Evolutionary conservation across 768 basidiomycete genomes (phyloP), one percentile per base, ranked within the genome.

Genomic region (Termitomyces bulborhizus): DNA sequence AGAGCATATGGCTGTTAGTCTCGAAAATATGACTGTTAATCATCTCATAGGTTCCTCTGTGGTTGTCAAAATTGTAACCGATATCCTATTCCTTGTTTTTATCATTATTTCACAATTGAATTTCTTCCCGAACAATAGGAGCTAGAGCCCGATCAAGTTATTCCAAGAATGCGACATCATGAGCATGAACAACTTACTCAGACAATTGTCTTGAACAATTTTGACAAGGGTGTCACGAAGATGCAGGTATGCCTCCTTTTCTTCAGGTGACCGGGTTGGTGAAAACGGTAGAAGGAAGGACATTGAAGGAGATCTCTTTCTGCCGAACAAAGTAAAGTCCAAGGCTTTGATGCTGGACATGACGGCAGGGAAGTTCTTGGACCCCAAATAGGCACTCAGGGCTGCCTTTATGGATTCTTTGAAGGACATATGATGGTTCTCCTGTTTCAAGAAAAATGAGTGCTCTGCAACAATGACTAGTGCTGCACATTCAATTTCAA

Each of bases 401-500:
- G 55, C 56, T 18, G 32, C 39, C 32, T 52, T 49, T 32, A 57
- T 51, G 11, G 59, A 60, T 3, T 57, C 31, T 36, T 60, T 54
- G 44, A 60, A 60, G 6, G 42, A 24, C 18, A 60, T 40, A 6
- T 50, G 8, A 2, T 13, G 29, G 18, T 54, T 46, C 31, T 44
- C 41, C 18, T 60, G 52, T 37, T 60, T 57, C 18, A 60, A 34
- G 40, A 57, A 60, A 40, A 50, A 60, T 6, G 59, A 60, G 26
- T 54, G 59, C 29, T 60, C 59, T 26, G 59, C 59, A 41, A 60
- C 41, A 43, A 60, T 60, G 6, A 50, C 55, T 15, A 60, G 42
- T 8, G 56, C 59, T 60, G 15, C 6, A 24, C 16, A 26, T 36
- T 12, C 21, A 11, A 41, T 41, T 7, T 49, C 16, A 8, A 39